A percentile compares a stretch with the other conserved stretches of the same genome.
Conservation (phyloP, 1,284 basidiomycete genomes). For the Papiliotrema fonsecae region DNA sequence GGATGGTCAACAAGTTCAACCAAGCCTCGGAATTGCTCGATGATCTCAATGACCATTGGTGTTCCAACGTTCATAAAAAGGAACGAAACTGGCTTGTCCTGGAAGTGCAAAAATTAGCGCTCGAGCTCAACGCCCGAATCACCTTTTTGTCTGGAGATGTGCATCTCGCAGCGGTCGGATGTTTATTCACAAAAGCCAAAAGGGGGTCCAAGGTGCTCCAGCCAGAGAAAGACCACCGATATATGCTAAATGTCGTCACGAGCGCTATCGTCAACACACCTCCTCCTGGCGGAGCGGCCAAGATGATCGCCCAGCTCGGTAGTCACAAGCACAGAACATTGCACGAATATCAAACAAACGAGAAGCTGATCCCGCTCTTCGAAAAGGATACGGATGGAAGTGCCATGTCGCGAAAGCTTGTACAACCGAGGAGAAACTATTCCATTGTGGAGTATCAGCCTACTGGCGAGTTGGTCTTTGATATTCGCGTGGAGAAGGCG, state of each 20-base stretch:
- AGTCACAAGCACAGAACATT: conserved; percentile 78
- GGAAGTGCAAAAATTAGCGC: conserved; percentile 67
- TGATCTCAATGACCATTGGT: conserved; percentile 91
- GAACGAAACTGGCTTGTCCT: conserved; percentile 89
- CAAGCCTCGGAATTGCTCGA: conserved; percentile 84
- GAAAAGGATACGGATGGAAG: conserved; percentile 69
- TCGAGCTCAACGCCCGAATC: conserved; percentile 60
- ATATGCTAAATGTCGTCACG: conserved; percentile 68
- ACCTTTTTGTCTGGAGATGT: conserved; percentile 88
- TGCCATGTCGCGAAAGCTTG: conserved; percentile 52
- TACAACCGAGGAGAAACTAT: conserved; percentile 89
- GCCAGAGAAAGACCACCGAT: conserved; percentile 65
- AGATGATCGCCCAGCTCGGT: conserved; percentile 73
- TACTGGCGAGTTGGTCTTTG: conserved; percentile 71
- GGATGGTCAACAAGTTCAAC: conserved; percentile 86
- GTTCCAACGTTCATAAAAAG: conserved; percentile 73
- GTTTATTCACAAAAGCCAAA: conserved; percentile 58
- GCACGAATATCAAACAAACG: conserved; percentile 64
- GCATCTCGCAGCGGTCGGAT: conserved; percentile 77
- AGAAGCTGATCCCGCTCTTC: conserved; percentile 83
- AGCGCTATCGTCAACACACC: conserved; percentile 54
- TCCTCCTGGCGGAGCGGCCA: conserved; percentile 70
- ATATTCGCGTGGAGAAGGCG: conserved; percentile 78
- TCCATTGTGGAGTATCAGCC: conserved; percentile 66
- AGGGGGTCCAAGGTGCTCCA: conserved; percentile 11